A percentile compares a stretch with the other conserved stretches of the same genome.
phyloP scores from a whole-genome alignment of 495 filamentous ascomycete genomes.

The Penicillium steckii region DNA sequence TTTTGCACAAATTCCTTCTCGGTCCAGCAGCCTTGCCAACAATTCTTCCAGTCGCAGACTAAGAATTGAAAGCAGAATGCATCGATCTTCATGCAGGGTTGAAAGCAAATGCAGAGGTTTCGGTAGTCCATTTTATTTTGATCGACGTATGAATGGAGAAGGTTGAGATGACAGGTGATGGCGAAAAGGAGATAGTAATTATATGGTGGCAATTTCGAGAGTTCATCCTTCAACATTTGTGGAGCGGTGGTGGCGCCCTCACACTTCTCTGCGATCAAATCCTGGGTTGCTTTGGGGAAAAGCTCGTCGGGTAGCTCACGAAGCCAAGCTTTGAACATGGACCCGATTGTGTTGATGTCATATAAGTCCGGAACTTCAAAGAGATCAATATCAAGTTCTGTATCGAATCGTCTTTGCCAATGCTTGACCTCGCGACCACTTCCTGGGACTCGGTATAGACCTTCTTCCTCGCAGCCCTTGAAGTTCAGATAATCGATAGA shows the following conservation, averaged over 20 bases:
- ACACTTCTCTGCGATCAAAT: constrained; percentile 70
- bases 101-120: constrained; percentile 92
- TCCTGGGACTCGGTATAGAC: constrained; percentile 83
- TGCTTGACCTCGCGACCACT: constrained; percentile 79
- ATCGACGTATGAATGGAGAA: constrained; percentile 79
- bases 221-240: constrained; percentile 79
- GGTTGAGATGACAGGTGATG: constrained; percentile 88
- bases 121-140: constrained; percentile 94
- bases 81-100: constrained; percentile 91
- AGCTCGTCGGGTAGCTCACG: constrained; percentile 91
- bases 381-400: constrained; percentile 82
- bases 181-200: constrained; percentile 96
- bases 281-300: constrained; percentile 76
- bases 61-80: constrained; percentile 87
- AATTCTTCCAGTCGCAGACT: constrained; percentile 87
- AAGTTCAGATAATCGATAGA: constrained; percentile 93
- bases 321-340: constrained; percentile 90
- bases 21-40: constrained; percentile 94
- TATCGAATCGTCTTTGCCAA: constrained; percentile 85
- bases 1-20: constrained; percentile 74
- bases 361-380: constrained; percentile 81
- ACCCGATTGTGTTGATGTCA: constrained; percentile 91
- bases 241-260: constrained; percentile 73
- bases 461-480: constrained; percentile 86
- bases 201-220: constrained; percentile 85